phyloP scores from a whole-genome alignment of 192 early-diverging fungal genomes.

The Backusella parvicylindrica region DNA sequence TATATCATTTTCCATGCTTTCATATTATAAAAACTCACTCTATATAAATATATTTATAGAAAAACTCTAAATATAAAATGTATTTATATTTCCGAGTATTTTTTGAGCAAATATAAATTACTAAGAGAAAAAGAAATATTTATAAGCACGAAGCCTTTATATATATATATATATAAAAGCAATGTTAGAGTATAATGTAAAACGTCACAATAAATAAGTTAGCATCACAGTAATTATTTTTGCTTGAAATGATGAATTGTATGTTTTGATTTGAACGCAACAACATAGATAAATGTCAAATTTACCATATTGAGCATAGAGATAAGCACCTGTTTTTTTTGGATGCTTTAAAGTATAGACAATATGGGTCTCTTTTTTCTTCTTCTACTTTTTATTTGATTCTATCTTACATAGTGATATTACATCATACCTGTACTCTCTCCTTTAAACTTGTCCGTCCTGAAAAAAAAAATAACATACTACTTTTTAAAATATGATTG shows the following conservation, averaged over 20 bases:
- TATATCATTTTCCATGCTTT: not conserved
- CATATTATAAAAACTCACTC: not conserved
- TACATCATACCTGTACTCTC: too few species aligned
- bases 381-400: too few species aligned
- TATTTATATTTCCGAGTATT: not conserved
- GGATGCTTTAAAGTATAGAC: too few species aligned
- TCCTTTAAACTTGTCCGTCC: too few species aligned
- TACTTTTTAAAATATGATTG: too few species aligned
- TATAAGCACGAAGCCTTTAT: not conserved
- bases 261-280: slow-evolving; percentile 2
- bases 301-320: not conserved
- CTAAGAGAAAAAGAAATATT: not conserved
- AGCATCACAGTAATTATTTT: not conserved
- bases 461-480: too few species aligned
- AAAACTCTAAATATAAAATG: not conserved
- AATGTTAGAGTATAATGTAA: not conserved
- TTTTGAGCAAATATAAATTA: not conserved
- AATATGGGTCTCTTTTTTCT: too few species aligned
- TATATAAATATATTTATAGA: not conserved
- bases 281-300: not conserved
- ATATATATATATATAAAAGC: not conserved
- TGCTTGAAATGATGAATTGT: not conserved
- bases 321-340: too few species aligned
- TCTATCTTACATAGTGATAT: too few species aligned
- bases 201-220: not conserved